phyloP scores from a whole-genome alignment of 2,329 filamentous ascomycete genomes.

The Fusarium proliferatum region DNA sequence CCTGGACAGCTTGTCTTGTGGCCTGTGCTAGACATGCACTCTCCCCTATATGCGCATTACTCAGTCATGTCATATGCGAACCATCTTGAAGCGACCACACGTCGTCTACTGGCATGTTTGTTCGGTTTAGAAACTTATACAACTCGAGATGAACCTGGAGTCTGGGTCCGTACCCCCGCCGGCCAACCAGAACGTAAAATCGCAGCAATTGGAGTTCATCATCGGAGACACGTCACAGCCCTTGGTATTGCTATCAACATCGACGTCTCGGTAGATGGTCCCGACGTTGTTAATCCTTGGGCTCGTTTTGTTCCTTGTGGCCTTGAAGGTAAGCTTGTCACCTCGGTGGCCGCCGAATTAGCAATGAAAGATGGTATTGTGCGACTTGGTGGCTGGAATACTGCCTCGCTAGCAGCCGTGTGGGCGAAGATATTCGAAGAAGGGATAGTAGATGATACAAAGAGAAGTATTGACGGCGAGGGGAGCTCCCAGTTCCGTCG shows the following conservation, averaged over 20 bases:
- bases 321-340: constrained; percentile 80
- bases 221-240: constrained; percentile 83
- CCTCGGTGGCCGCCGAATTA: constrained; percentile 73
- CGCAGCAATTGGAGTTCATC: constrained; percentile 90
- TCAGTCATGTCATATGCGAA: constrained; percentile 81
- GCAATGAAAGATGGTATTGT: constrained; percentile 19
- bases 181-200: constrained; percentile 73
- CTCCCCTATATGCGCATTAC: constrained; percentile 64
- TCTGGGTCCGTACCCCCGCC: constrained; percentile 70
- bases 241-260: constrained; percentile 88
- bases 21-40: constrained; percentile 84
- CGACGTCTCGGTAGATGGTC: constrained; percentile 64
- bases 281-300: constrained; percentile 62
- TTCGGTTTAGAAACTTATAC: constrained; percentile 69
- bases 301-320: constrained; percentile 89
- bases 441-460: constrained; percentile 45
- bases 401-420: constrained; percentile 43
- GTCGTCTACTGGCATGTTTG: constrained; percentile 66
- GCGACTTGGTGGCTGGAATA: constrained; percentile 40
- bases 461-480: constrained; percentile 38
- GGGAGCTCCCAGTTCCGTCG: constrained; percentile 19
- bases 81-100: constrained; percentile 80
- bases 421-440: constrained; percentile 52
- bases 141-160: constrained; percentile 82
- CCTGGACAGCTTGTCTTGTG: constrained; percentile 95